Evolutionary conservation across 192 early-diverging fungal genomes (phyloP).

Genomic region (Endogone sp.): DNA sequence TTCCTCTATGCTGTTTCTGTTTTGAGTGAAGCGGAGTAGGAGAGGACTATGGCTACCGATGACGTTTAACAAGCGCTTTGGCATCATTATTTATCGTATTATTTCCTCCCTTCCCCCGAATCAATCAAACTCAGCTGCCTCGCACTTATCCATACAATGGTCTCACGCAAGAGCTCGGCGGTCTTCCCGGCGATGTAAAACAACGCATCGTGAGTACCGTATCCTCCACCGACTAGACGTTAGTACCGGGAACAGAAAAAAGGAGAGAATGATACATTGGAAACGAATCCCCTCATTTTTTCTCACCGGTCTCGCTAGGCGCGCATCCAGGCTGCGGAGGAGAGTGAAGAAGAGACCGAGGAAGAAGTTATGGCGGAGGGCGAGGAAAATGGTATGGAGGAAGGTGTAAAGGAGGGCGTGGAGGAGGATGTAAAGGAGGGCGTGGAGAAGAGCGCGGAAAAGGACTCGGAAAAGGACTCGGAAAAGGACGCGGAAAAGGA

Average conservation of each 20-base stretch:
- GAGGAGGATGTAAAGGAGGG: slow-evolving; percentile 6
- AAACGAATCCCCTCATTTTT: slow-evolving; percentile 30
- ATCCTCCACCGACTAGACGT: background rate
- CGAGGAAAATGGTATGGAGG: background rate
- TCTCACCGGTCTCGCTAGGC: slow-evolving; percentile 27
- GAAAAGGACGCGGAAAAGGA: background rate
- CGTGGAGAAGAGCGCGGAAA: slow-evolving; percentile 7
- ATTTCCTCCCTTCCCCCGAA: background rate
- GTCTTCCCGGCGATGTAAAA: slow-evolving; percentile 28
- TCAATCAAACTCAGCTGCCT: slow-evolving; percentile 16
- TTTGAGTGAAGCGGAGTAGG: background rate
- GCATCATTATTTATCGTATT: too few relatives aligned
- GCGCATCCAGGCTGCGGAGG: slow-evolving; percentile 4
- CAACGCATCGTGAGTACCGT: slow-evolving; percentile 26
- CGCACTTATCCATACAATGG: slow-evolving; percentile 65
- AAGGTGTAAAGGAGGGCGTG: background rate
- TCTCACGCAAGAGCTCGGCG: slow-evolving; percentile 62
- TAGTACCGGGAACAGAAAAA: background rate
- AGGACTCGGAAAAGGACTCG: slow-evolving; percentile 6
- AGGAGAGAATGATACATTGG: slow-evolving; percentile 34
- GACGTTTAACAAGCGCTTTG: too few relatives aligned
- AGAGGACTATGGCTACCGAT: too few relatives aligned
- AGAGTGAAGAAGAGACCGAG: slow-evolving; percentile 19
- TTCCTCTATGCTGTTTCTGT: too few relatives aligned
- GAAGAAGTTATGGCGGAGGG: slow-evolving; percentile 19